A percentile compares a stretch with the other conserved stretches of the same genome.
These are phyloP conservation scores for Digitaria exilis DNA, from an alignment of 202 grass and related monocot species.

Conservation along the genomic window DNA sequence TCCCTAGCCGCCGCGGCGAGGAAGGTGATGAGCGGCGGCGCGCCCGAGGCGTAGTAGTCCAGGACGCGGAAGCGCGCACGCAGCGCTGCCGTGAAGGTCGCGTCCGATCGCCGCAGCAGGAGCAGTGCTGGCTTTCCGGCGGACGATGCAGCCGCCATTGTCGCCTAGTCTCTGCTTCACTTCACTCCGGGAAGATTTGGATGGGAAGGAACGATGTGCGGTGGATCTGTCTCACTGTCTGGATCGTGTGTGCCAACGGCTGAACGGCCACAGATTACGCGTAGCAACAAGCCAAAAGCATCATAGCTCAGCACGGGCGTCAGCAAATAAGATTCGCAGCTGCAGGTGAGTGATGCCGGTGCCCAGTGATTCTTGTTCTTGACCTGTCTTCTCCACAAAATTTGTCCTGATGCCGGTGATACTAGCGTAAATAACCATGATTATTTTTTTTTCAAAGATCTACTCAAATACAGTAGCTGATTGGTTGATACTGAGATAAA, in stretches of 20 bases:
- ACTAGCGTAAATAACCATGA: too few relatives aligned
- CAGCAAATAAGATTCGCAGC: not conserved
- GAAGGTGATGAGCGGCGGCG: not conserved
- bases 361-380: not conserved
- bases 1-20: conserved; percentile 8
- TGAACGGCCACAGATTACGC: not conserved
- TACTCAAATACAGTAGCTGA: not conserved
- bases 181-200: too few relatives aligned
- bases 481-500: not conserved
- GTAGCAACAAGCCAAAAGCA: too few relatives aligned
- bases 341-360: not conserved
- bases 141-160: not conserved
- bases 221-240: too few relatives aligned
- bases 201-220: too few relatives aligned
- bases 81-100: not conserved
- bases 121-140: not conserved
- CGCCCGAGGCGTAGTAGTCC: not conserved
- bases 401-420: too few relatives aligned
- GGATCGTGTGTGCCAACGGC: not conserved
- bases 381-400: not conserved
- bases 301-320: not conserved
- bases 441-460: too few relatives aligned
- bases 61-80: conserved; percentile 3
- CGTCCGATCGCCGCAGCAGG: not conserved
- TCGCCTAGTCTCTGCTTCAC: too few relatives aligned